Conservation (phyloP, 495 filamentous ascomycete species). For the Astrocystis sublimbata region DNA sequence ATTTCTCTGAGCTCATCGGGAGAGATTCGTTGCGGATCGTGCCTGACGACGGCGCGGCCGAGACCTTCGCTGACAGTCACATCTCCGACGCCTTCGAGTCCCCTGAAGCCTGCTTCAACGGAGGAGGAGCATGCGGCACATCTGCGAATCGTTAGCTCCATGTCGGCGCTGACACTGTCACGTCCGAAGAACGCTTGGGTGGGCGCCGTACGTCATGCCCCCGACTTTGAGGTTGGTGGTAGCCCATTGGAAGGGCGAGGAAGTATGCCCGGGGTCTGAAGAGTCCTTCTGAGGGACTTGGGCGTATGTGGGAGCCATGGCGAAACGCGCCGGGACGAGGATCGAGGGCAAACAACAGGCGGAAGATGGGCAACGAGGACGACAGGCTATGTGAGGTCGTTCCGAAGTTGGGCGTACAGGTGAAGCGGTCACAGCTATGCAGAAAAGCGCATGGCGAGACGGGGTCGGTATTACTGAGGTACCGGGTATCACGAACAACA, state of each 20-base stretch:
- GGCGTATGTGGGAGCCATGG: slow-evolving; percentile 52
- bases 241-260: slow-evolving; percentile 63
- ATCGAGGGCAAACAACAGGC: slow-evolving; percentile 6
- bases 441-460: neutral
- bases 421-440: neutral
- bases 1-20: slow-evolving; percentile 75
- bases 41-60: slow-evolving; percentile 85
- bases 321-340: slow-evolving; percentile 21
- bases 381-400: neutral
- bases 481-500: too few relatives aligned
- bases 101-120: slow-evolving; percentile 80
- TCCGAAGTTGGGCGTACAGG: neutral
- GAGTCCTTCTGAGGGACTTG: slow-evolving; percentile 45
- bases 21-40: slow-evolving; percentile 75
- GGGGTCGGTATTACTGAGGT: neutral
- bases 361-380: neutral
- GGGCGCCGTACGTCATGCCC: slow-evolving; percentile 75
- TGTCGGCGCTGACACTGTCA: too few relatives aligned
- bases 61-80: slow-evolving; percentile 92
- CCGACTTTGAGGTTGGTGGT: slow-evolving; percentile 88
- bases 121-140: slow-evolving; percentile 89
- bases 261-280: slow-evolving; percentile 28
- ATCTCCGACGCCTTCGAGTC: slow-evolving; percentile 72
- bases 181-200: neutral
- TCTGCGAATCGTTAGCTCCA: slow-evolving; percentile 27